Evolutionary conservation across 2,329 filamentous ascomycete species (phyloP).

Genomic region (Xylariomycetidae sp.): DNA sequence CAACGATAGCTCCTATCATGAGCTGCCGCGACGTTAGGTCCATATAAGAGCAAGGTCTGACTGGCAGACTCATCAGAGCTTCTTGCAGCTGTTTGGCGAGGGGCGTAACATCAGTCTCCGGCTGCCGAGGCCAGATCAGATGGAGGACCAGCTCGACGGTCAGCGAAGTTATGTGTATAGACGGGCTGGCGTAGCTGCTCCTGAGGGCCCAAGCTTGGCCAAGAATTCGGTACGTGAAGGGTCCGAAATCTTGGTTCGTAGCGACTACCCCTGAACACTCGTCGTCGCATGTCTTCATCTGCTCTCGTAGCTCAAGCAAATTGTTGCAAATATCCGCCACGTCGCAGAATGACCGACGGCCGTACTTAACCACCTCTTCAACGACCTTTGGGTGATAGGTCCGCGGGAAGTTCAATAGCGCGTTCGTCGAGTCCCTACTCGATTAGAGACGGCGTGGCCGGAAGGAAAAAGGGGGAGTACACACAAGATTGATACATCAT

Average conservation of each 20-base stretch:
- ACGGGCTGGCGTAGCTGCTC: background rate
- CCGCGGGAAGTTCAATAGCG: slow-evolving; percentile 11
- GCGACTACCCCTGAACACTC: background rate
- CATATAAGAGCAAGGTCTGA: slow-evolving; percentile 16
- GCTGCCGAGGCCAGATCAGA: slow-evolving; percentile 11
- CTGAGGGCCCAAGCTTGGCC: slow-evolving; percentile 1
- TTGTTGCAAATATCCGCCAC: background rate
- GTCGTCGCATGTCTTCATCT: slow-evolving; percentile 1
- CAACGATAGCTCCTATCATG: slow-evolving; percentile 19
- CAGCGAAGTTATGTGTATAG: slow-evolving; percentile 6
- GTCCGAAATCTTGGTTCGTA: slow-evolving; percentile 1
- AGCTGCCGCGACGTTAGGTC: slow-evolving; percentile 18
- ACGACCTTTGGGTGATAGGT: slow-evolving; percentile 11
- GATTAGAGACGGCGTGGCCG: background rate
- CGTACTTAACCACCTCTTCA: slow-evolving; percentile 1
- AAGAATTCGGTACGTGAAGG: slow-evolving; percentile 3
- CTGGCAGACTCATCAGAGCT: slow-evolving; percentile 6
- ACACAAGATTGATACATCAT: slow-evolving; percentile 6
- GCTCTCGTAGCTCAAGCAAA: background rate
- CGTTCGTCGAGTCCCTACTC: slow-evolving; percentile 9
- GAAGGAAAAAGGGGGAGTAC: background rate
- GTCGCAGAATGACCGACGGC: background rate
- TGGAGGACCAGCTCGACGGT: slow-evolving; percentile 18
- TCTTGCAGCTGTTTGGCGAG: slow-evolving; percentile 15
- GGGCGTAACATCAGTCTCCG: slow-evolving; percentile 5